phyloP scores from a whole-genome alignment of 2,329 filamentous ascomycete genomes.

The Coniella lustricola region DNA sequence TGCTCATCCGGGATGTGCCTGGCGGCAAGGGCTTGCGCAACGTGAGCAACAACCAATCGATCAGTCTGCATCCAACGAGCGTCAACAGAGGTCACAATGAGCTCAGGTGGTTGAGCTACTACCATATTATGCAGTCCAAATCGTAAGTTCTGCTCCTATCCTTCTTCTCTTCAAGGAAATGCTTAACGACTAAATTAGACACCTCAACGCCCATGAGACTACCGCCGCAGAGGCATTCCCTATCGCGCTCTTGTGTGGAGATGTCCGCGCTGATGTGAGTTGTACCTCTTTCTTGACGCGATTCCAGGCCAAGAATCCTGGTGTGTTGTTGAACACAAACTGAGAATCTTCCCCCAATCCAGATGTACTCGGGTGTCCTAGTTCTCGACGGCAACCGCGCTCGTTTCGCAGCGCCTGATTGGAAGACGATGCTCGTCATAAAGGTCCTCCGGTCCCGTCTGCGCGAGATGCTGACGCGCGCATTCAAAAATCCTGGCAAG shows the following conservation, averaged over 20 bases:
- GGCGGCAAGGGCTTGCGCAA: slow-evolving; percentile 76
- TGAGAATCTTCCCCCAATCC: background rate
- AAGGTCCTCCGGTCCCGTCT: slow-evolving; percentile 70
- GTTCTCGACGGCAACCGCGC: slow-evolving; percentile 82
- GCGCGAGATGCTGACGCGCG: slow-evolving; percentile 64
- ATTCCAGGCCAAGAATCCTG: background rate
- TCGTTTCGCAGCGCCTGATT: slow-evolving; percentile 75
- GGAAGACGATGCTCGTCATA: slow-evolving; percentile 85
- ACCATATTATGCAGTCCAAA: slow-evolving; percentile 93
- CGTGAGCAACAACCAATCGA: slow-evolving; percentile 83
- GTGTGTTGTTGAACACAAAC: too few relatives aligned
- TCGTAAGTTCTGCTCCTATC: slow-evolving; percentile 44
- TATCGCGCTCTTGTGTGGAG: slow-evolving; percentile 77
- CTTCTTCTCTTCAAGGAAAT: background rate
- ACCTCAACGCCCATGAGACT: slow-evolving; percentile 87
- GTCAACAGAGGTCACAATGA: slow-evolving; percentile 70
- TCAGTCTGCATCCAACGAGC: slow-evolving; percentile 79
- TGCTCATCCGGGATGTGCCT: slow-evolving; percentile 68
- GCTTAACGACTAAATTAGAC: slow-evolving; percentile 36
- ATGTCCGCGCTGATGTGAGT: slow-evolving; percentile 75
- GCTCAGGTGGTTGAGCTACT: slow-evolving; percentile 83
- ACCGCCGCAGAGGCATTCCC: slow-evolving; percentile 75
- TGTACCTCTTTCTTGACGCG: background rate
- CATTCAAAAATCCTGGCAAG: slow-evolving; percentile 62
- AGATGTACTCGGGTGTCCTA: slow-evolving; percentile 83